Conservation (phyloP, 306 rosid genomes). For the Sphenostylis stenocarpa region DNA sequence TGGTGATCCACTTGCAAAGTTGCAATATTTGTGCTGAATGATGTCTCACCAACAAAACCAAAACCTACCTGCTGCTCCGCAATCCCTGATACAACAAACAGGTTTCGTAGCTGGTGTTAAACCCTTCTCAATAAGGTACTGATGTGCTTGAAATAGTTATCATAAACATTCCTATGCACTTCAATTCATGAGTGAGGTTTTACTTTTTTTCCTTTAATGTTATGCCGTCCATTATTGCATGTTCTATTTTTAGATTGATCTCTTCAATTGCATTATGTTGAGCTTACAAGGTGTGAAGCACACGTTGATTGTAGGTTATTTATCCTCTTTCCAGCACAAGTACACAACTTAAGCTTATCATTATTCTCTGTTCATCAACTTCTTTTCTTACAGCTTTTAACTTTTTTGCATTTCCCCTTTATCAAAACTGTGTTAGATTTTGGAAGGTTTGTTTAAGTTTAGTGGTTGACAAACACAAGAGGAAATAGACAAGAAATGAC, state of each 20-base stretch:
- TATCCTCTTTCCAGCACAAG: background rate
- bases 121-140: slow-evolving; percentile 62
- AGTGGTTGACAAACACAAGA: background rate
- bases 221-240: slow-evolving; percentile 35
- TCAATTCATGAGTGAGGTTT: background rate
- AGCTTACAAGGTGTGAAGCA: background rate
- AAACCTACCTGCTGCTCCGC: slow-evolving; percentile 40
- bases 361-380: slow-evolving; percentile 23
- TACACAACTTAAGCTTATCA: background rate
- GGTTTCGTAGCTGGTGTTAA: slow-evolving; percentile 33
- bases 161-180: background rate
- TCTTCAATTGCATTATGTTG: slow-evolving; percentile 14
- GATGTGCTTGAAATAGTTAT: background rate
- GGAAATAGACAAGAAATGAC: no score
- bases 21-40: slow-evolving; percentile 27
- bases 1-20: slow-evolving; percentile 18
- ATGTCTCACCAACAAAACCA: slow-evolving; percentile 38
- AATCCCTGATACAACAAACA: slow-evolving; percentile 39
- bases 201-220: background rate
- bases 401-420: background rate
- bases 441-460: background rate
- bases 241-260: slow-evolving; percentile 18
- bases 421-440: background rate
- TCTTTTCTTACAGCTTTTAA: background rate
- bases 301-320: background rate